A percentile compares a stretch with the other conserved stretches of the same genome.
phyloP scores from a whole-genome alignment of 139 green algal species.

The Micractinium sp. region DNA sequence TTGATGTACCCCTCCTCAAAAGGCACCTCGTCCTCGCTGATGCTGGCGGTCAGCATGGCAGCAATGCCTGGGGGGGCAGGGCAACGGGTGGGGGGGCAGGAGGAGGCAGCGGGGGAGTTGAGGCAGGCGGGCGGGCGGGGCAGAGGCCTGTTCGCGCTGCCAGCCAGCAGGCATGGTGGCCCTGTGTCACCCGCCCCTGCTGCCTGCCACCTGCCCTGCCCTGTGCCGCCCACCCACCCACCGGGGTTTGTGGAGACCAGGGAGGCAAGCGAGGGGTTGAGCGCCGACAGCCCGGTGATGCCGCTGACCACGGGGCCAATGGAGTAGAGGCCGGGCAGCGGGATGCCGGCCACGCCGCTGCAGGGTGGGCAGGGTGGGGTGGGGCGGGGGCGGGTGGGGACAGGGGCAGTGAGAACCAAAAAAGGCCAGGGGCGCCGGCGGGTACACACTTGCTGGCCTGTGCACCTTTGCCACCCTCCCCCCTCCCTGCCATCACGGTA shows the following conservation, averaged over 20 bases:
- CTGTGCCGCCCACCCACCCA: neutral
- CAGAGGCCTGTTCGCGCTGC: no score
- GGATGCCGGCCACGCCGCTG: slow-evolving; percentile 43
- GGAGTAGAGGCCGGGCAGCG: slow-evolving; percentile 51
- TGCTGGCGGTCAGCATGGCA: slow-evolving; percentile 39
- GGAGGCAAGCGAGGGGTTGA: slow-evolving; percentile 52
- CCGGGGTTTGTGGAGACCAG: slow-evolving; percentile 51
- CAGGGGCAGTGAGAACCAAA: no score
- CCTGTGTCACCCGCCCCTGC: no score
- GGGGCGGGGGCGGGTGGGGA: neutral
- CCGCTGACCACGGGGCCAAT: slow-evolving; percentile 42
- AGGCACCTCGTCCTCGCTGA: slow-evolving; percentile 57
- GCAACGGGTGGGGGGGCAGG: neutral
- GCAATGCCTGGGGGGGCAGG: slow-evolving; percentile 24
- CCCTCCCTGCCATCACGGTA: no score
- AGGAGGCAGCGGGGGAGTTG: no score
- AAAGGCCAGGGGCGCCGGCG: no score
- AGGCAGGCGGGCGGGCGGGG: no score
- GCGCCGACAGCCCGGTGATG: slow-evolving; percentile 53
- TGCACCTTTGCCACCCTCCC: neutral
- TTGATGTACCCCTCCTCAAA: slow-evolving; percentile 66
- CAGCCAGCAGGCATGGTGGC: neutral
- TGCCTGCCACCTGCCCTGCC: neutral
- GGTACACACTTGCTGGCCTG: neutral
- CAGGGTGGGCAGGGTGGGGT: neutral